Evolutionary conservation across 1,284 basidiomycete genomes (phyloP).

Genomic region (Boletus sp.): DNA sequence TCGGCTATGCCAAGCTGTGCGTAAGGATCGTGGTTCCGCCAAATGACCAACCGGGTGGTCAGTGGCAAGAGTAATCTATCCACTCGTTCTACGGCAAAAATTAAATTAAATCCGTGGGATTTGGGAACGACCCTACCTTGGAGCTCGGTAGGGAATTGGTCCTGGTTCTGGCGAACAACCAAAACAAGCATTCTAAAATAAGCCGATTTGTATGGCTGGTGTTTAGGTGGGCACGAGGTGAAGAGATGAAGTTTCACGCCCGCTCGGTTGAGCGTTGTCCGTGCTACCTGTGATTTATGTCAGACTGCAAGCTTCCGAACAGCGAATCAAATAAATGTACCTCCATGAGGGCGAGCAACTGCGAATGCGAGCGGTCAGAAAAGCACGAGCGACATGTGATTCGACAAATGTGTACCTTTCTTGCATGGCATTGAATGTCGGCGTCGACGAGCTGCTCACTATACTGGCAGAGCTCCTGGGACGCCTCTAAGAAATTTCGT

Average conservation of each 20-base stretch:
- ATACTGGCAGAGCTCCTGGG: slow-evolving; percentile 35
- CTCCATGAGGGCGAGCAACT: slow-evolving; percentile 39
- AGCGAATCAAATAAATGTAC: slow-evolving; percentile 24
- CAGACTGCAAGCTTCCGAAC: slow-evolving; percentile 1
- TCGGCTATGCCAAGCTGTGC: slow-evolving; percentile 44
- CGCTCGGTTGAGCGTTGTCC: slow-evolving; percentile 38
- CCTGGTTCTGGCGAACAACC: slow-evolving; percentile 32
- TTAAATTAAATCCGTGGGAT: slow-evolving; percentile 7
- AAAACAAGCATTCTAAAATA: slow-evolving; percentile 43
- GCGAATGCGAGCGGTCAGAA: slow-evolving; percentile 18
- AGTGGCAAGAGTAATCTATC: slow-evolving; percentile 36
- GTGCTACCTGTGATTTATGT: slow-evolving; percentile 35
- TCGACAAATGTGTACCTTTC: slow-evolving; percentile 34
- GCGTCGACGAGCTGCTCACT: slow-evolving; percentile 25
- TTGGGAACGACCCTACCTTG: slow-evolving; percentile 20
- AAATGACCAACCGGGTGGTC: slow-evolving; percentile 35
- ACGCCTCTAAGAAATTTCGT: slow-evolving; percentile 38
- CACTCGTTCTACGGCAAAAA: slow-evolving; percentile 29
- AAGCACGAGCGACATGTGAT: neutral
- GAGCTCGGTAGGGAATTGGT: slow-evolving; percentile 31
- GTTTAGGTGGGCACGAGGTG: slow-evolving; percentile 37
- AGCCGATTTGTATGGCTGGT: slow-evolving; percentile 38
- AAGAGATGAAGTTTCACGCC: slow-evolving; percentile 43
- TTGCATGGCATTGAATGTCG: slow-evolving; percentile 35
- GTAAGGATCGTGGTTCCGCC: slow-evolving; percentile 35